These are phyloP conservation scores for Pseudogymnoascus sp. DNA, from an alignment of 2,329 filamentous ascomycete genomes.

Conservation along the genomic window DNA sequence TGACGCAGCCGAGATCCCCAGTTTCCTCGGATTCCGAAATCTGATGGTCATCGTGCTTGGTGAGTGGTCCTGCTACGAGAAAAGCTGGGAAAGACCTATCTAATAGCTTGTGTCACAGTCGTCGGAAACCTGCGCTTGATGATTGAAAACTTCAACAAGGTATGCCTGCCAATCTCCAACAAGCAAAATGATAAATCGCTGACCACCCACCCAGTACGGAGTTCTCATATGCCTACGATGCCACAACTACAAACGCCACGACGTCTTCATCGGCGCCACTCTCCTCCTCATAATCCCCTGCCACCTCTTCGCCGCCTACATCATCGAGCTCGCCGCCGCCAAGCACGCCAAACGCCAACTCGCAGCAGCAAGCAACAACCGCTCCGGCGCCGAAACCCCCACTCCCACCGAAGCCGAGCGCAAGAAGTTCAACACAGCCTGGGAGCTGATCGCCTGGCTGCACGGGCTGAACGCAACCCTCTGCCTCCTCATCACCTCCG, in stretches of 20 bases:
- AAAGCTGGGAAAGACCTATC: constrained; percentile 1
- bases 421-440: constrained; percentile 62
- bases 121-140: constrained; percentile 89
- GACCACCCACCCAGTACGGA: constrained; percentile 53
- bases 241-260: constrained; percentile 75
- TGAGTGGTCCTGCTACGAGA: constrained; percentile 33
- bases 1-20: constrained; percentile 65
- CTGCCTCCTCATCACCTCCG: constrained; percentile 71
- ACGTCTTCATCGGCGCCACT: constrained; percentile 64
- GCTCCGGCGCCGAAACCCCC: constrained; percentile 26
- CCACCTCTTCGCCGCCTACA: constrained; percentile 81
- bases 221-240: constrained; percentile 87
- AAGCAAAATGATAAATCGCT: neutral
- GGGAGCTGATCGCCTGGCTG: constrained; percentile 69
- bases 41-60: constrained; percentile 89
- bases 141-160: constrained; percentile 95
- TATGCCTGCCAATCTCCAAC: constrained; percentile 27
- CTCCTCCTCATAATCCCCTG: constrained; percentile 84
- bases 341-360: constrained; percentile 64
- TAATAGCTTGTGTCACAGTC: constrained; percentile 41
- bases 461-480: constrained; percentile 79
- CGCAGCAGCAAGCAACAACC: constrained; percentile 43
- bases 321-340: constrained; percentile 79
- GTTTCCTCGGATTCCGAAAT: constrained; percentile 90
- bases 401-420: constrained; percentile 50